Conservation (phyloP, 768 basidiomycete genomes). For the Tricholoma furcatifolium region DNA sequence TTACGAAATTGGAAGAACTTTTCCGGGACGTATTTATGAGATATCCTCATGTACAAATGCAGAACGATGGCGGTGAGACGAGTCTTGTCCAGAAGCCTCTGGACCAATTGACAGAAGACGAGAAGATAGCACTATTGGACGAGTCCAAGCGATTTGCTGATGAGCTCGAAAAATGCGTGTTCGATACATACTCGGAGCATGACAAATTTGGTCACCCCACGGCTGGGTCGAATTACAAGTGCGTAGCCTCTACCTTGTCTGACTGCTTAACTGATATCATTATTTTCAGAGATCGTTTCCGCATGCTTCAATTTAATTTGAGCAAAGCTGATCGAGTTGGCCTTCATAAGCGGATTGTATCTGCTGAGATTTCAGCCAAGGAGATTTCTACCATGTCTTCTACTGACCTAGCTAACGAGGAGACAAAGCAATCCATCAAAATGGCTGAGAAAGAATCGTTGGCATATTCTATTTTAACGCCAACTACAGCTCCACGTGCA, state of each 20-base stretch:
- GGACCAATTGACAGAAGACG: slow-evolving; percentile 59
- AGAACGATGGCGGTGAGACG: slow-evolving; percentile 25
- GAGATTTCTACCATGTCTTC: slow-evolving; percentile 84
- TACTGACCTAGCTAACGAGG: slow-evolving; percentile 86
- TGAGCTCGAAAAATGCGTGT: slow-evolving; percentile 75
- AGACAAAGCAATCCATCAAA: slow-evolving; percentile 79
- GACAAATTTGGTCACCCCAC: slow-evolving; percentile 67
- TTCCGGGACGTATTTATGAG: slow-evolving; percentile 69
- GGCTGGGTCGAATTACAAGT: slow-evolving; percentile 84
- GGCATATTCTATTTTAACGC: slow-evolving; percentile 81
- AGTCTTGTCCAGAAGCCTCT: slow-evolving; percentile 39
- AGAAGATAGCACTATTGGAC: slow-evolving; percentile 52
- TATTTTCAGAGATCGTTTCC: slow-evolving; percentile 74
- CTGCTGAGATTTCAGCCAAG: slow-evolving; percentile 60
- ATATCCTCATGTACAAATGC: slow-evolving; percentile 55
- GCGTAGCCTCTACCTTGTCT: slow-evolving; percentile 15
- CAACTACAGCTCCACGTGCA: slow-evolving; percentile 60
- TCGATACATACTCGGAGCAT: slow-evolving; percentile 71
- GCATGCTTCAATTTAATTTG: slow-evolving; percentile 87
- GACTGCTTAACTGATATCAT: not conserved
- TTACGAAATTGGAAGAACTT: slow-evolving; percentile 71
- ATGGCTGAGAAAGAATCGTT: slow-evolving; percentile 80
- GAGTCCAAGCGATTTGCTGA: slow-evolving; percentile 63
- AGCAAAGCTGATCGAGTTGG: slow-evolving; percentile 76
- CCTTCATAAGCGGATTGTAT: slow-evolving; percentile 78